phyloP scores from a whole-genome alignment of 2,329 filamentous ascomycete genomes.

The Sclerotinia nivalis region DNA sequence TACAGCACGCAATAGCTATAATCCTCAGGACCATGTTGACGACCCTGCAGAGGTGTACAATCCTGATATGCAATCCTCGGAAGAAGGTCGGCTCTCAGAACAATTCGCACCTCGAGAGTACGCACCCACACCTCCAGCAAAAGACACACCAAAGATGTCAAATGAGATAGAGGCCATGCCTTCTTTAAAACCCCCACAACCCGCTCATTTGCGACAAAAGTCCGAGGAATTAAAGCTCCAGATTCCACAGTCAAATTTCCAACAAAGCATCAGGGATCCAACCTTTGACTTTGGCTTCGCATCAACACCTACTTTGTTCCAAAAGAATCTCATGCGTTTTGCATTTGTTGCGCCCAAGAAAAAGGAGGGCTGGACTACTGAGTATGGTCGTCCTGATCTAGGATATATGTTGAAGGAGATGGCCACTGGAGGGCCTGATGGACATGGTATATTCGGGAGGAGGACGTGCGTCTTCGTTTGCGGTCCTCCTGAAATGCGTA shows the following conservation, averaged over 20 bases:
- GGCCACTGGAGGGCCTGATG: conserved; percentile 68
- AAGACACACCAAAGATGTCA: conserved; percentile 15
- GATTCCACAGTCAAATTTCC: conserved; percentile 29
- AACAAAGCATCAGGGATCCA: conserved; percentile 19
- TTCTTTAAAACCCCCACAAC: conserved; percentile 25
- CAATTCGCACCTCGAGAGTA: conserved; percentile 27
- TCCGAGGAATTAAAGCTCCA: conserved; percentile 32
- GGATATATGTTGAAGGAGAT: conserved; percentile 83
- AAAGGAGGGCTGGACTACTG: conserved; percentile 82
- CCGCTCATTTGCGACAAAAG: conserved; percentile 31
- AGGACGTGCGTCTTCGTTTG: conserved; percentile 91
- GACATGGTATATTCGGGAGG: conserved; percentile 70
- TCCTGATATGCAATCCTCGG: conserved; percentile 1
- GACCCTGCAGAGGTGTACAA: conserved; percentile 32
- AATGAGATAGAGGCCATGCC: conserved; percentile 7
- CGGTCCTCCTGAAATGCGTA: conserved; percentile 81
- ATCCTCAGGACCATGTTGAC: conserved; percentile 33
- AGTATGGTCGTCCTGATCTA: conserved; percentile 88
- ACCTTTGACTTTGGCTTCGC: conserved; percentile 82
- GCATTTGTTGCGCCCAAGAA: conserved; percentile 74
- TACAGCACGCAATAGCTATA: conserved; percentile 36
- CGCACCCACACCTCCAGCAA: conserved; percentile 24
- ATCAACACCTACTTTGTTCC: conserved; percentile 80
- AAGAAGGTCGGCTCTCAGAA: conserved; percentile 26
- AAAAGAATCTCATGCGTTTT: conserved; percentile 87